Base-by-base conservation (phyloP, 495 filamentous ascomycete genomes). In the Penicillium egyptiacum region DNA sequence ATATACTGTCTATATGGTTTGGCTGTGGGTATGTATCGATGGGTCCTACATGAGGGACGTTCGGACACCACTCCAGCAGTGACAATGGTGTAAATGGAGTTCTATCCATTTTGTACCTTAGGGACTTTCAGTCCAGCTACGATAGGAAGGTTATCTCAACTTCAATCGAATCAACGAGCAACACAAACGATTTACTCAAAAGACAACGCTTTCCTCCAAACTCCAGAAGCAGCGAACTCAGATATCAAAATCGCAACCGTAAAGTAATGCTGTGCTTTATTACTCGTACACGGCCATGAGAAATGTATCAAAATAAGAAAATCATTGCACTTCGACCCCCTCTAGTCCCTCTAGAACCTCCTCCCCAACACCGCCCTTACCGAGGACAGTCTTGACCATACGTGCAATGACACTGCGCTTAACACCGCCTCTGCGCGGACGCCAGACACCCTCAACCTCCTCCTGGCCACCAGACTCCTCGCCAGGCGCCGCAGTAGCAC, bases 331-430 rank as follows among this genome's bases (percentile, higher is more conserved):
- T 46, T 76, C 67, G 33, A 79, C 75, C 17, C 78, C 81, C 67
- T 89, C 87, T 64, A 96, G 70, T 5, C 87, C 91, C 50, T 84
- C 84, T 58, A 96, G 71, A 2, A 96, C 89, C 73, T 96, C 91
- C 58, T 90, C 88, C 14, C 86, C 90, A 26, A 95, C 86, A 23
- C 91, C 91, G 1, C 89, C 89, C 58, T 76, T 77, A 59, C 84
- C 78, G 47, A 90, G 57, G 39, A 86, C 83, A 66, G 85, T 82
- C 63, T 81, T 77, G 10, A 90, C 77, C 79, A 96, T 86, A 54
- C 78, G 77, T 19, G 80, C 76, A 62, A 96, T 72, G 28, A 89
- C 73, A 26, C 70, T 75, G 65, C 88, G 81, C 80, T 87, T 89
- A 23, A 90, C 78, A 3, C 91, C 91, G 39, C 89, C 90, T 20